phyloP scores from a whole-genome alignment of 2,329 filamentous ascomycete species.

The Didymella exigua region DNA sequence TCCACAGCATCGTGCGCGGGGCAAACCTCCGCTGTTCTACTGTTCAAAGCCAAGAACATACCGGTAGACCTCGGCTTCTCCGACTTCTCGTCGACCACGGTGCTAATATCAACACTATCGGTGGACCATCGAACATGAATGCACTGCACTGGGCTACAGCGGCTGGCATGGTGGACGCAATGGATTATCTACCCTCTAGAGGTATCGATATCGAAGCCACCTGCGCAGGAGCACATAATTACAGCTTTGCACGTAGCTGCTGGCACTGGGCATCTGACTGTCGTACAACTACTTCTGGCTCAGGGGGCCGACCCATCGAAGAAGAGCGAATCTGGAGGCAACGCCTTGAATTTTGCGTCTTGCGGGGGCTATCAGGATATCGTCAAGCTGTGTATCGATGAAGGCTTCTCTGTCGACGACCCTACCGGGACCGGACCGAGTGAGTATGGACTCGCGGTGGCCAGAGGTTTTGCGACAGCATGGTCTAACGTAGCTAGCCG shows the following conservation, averaged over 20 bases:
- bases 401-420: constrained; percentile 1
- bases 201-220: constrained; percentile 24
- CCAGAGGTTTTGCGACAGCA: neutral
- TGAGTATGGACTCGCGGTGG: neutral
- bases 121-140: constrained; percentile 17
- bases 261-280: constrained; percentile 18
- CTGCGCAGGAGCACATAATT: constrained; percentile 18
- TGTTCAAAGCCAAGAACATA: neutral
- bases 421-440: neutral
- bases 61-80: neutral
- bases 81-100: neutral
- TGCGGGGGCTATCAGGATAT: constrained; percentile 20
- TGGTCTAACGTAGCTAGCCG: constrained; percentile 12
- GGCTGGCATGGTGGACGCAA: constrained; percentile 19
- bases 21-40: constrained; percentile 1
- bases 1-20: neutral
- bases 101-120: constrained; percentile 7
- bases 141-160: constrained; percentile 29
- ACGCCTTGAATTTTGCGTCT: constrained; percentile 25
- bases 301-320: constrained; percentile 26
- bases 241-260: constrained; percentile 33
- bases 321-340: constrained; percentile 19
- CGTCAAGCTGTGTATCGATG: constrained; percentile 21
- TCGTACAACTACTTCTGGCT: constrained; percentile 24
- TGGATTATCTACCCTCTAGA: constrained; percentile 23